Percentiles rank a stretch among this genome's conserved stretches.
Evolutionary conservation across 2,329 filamentous ascomycete genomes (phyloP).

Genomic region (Venturia oleaginea): DNA sequence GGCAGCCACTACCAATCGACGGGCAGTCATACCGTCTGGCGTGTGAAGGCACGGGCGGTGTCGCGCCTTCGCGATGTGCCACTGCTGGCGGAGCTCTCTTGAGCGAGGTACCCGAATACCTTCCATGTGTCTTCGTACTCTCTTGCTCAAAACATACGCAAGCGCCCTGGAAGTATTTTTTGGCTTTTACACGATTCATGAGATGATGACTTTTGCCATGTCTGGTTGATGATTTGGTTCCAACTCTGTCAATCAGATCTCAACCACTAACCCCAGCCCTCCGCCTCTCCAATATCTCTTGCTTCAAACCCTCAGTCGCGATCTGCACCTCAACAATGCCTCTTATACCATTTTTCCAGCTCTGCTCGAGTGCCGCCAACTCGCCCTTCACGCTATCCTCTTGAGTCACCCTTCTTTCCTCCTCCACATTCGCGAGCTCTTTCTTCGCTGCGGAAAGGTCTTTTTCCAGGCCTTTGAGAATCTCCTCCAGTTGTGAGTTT

Average conservation of each 20-base stretch:
- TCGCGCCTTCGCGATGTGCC: neutral
- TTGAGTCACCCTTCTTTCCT: conserved; percentile 60
- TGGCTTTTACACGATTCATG: neutral
- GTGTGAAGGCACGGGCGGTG: neutral
- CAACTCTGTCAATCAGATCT: neutral
- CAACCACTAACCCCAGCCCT: conserved; percentile 28
- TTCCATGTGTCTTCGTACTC: neutral
- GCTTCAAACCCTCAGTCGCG: conserved; percentile 63
- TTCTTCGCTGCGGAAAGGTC: conserved; percentile 61
- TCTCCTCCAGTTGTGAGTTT: conserved; percentile 70
- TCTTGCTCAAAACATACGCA: neutral
- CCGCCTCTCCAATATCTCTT: conserved; percentile 57
- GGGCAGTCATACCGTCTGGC: neutral
- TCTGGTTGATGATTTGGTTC: neutral
- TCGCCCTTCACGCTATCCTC: conserved; percentile 58
- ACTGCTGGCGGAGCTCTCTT: neutral
- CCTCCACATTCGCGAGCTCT: conserved; percentile 65
- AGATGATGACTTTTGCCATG: neutral
- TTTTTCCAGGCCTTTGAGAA: conserved; percentile 59
- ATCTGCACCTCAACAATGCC: conserved; percentile 78
- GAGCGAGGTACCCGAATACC: neutral
- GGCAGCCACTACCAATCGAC: neutral
- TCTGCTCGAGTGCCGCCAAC: conserved; percentile 62
- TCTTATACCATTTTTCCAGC: conserved; percentile 71
- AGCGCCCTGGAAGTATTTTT: neutral